These are phyloP conservation scores for Pogostemon cablin DNA, from an alignment of 257 asterid genomes.

Conservation along the genomic window DNA sequence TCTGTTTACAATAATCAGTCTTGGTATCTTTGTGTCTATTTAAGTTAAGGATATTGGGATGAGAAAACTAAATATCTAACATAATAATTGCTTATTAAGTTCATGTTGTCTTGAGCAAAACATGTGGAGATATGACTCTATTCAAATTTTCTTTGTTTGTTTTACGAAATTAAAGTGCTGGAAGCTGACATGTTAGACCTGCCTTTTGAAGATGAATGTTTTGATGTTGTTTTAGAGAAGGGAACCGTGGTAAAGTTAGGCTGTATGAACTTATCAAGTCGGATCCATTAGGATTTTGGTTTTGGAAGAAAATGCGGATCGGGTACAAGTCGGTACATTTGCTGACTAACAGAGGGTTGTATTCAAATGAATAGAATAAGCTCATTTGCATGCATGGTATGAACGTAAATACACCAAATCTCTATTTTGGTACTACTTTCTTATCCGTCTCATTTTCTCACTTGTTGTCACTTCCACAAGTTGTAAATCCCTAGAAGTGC, in stretches of 20 bases:
- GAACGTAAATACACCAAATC: background rate
- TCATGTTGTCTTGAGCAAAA: conserved; percentile 17
- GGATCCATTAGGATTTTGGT: conserved; percentile 20
- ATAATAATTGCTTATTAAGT: background rate
- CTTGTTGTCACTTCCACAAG: background rate
- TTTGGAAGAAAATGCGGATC: background rate
- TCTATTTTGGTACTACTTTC: background rate
- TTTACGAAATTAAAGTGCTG: conserved; percentile 66
- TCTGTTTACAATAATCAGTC: background rate
- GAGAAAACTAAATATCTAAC: background rate
- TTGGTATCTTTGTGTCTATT: background rate
- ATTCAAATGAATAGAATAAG: conserved; percentile 14
- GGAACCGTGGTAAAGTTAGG: conserved; percentile 82
- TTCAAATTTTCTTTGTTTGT: conserved; percentile 14
- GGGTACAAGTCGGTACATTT: background rate
- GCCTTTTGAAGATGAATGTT: conserved; percentile 75
- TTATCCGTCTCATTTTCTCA: background rate
- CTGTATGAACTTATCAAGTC: too few relatives aligned
- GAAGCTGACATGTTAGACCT: conserved; percentile 98
- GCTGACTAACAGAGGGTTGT: conserved; percentile 19
- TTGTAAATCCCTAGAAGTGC: conserved; percentile 6
- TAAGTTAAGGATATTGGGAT: conserved; percentile 7
- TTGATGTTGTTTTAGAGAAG: conserved; percentile 94
- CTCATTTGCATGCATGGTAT: background rate
- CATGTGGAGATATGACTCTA: conserved; percentile 11